Conservation (phyloP, 2,329 filamentous ascomycete species). For the Fusarium pseudocircinatum region DNA sequence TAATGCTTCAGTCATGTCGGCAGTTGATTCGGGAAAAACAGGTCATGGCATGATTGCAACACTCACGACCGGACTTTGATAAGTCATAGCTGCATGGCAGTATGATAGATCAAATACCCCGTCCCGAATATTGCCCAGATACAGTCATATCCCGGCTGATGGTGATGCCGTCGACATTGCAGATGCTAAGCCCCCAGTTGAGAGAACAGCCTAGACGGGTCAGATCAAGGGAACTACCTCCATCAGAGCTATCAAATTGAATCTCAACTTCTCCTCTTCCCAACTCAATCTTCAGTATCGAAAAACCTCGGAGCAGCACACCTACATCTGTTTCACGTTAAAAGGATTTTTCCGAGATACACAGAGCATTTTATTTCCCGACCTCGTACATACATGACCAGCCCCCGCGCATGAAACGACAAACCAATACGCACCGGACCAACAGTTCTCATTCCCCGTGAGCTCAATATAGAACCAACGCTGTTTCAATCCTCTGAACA, state of each 20-base stretch:
- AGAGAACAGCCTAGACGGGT: background rate
- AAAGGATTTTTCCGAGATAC: background rate
- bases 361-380: conserved; percentile 25
- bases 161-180: background rate
- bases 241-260: background rate
- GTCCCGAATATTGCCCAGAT: background rate
- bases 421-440: background rate
- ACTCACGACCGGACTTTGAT: background rate
- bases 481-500: background rate
- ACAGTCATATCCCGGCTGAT: background rate
- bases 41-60: background rate
- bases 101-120: background rate
- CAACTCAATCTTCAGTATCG: background rate
- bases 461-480: background rate
- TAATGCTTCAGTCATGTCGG: background rate
- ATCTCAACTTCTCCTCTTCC: background rate
- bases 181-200: background rate
- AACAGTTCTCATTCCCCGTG: background rate
- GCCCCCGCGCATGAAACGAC: background rate
- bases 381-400: conserved; percentile 16
- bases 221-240: background rate
- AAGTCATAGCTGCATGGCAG: background rate
- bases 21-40: background rate
- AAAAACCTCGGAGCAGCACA: background rate
- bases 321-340: background rate